These are phyloP conservation scores for Pseudisothecium myosuroides DNA, from an alignment of 225 moss, liverwort and hornwort genomes.

Conservation along the genomic window DNA sequence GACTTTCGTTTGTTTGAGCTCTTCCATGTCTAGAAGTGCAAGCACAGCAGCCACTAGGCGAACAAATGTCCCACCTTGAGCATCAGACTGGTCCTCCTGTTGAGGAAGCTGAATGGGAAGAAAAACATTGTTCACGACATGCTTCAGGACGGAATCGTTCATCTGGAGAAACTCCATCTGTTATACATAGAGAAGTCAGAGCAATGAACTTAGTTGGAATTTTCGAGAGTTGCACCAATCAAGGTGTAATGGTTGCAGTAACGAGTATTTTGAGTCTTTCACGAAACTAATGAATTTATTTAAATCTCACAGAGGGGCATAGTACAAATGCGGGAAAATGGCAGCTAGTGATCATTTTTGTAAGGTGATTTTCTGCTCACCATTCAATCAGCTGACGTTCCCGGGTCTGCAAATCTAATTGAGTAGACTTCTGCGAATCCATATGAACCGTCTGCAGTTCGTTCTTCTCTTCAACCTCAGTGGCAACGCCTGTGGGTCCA, in stretches of 20 bases:
- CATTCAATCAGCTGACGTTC: too few relatives aligned
- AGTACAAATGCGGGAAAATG: not conserved
- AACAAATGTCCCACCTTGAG: not conserved
- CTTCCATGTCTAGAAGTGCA: not conserved
- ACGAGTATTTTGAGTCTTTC: too few relatives aligned
- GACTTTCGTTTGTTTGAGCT: not conserved
- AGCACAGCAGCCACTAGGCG: not conserved
- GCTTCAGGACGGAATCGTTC: not conserved
- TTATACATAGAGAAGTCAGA: not conserved
- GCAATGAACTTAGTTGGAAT: not conserved
- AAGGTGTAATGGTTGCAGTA: too few relatives aligned
- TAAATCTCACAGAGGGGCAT: not conserved
- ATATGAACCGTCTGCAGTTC: not conserved
- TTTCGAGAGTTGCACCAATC: too few relatives aligned
- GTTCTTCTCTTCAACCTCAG: not conserved
- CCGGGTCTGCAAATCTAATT: not conserved
- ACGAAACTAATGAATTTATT: not conserved
- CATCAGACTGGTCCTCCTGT: not conserved
- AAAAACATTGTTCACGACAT: slow-evolving; percentile 15
- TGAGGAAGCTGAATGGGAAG: slow-evolving; percentile 13
- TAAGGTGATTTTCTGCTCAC: not conserved
- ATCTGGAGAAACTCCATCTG: not conserved
- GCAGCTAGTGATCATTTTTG: not conserved
- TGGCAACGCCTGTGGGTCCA: too few relatives aligned
- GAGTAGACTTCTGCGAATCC: not conserved